These are phyloP conservation scores for Fomitopsis serialis DNA, from an alignment of 768 basidiomycete species.

Conservation along the genomic window DNA sequence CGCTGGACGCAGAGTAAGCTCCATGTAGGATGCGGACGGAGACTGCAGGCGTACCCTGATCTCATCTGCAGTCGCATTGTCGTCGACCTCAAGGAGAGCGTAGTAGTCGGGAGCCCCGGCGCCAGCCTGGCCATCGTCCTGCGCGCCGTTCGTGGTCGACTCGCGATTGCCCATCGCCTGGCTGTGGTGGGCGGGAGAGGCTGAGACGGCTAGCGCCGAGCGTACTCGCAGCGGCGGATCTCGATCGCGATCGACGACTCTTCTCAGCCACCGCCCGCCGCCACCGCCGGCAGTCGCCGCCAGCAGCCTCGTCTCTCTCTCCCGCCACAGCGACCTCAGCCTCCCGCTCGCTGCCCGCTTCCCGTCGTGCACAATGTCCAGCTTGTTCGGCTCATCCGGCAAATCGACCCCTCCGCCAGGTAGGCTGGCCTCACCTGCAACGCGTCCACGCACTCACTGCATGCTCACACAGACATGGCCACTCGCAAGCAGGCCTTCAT, in stretches of 20 bases:
- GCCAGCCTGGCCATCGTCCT: slow-evolving; percentile 16
- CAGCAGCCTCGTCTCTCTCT: too few relatives aligned
- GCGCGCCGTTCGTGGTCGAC: slow-evolving; percentile 39
- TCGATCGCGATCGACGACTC: too few relatives aligned
- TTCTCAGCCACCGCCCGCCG: too few relatives aligned
- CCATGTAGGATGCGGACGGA: background rate
- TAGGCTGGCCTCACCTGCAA: background rate
- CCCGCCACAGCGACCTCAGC: too few relatives aligned
- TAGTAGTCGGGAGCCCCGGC: slow-evolving; percentile 63
- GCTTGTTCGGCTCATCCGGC: slow-evolving; percentile 7
- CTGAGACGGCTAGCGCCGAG: background rate
- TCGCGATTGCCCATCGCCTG: slow-evolving; percentile 64
- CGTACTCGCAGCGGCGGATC: background rate
- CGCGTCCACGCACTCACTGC: too few relatives aligned
- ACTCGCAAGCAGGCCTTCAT: slow-evolving; percentile 44
- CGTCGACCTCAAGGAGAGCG: slow-evolving; percentile 71
- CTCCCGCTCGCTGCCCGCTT: too few relatives aligned
- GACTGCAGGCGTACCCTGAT: slow-evolving; percentile 61
- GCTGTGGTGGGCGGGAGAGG: background rate
- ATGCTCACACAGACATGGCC: slow-evolving; percentile 27
- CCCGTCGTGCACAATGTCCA: slow-evolving; percentile 2
- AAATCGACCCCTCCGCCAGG: too few relatives aligned
- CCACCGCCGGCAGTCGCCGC: too few relatives aligned
- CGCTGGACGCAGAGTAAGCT: slow-evolving; percentile 43
- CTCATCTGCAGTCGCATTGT: slow-evolving; percentile 80